Base-by-base conservation (phyloP, 129 eudicot species). In the Flaveria bidentis region DNA sequence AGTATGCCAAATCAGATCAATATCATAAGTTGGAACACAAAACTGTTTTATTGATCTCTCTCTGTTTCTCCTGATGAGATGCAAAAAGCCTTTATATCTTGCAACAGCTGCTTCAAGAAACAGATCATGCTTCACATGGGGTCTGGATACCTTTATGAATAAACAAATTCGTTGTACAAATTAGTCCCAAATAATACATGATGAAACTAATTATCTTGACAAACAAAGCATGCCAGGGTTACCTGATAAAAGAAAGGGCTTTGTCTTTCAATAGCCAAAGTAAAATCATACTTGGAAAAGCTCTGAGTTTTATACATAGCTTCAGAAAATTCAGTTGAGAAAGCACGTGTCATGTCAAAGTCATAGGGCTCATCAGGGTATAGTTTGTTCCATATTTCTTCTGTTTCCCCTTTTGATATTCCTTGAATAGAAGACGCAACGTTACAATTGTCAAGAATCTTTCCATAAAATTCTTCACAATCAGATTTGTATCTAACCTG, bases 1-100 rank as follows among this genome's bases (percentile, higher is more conserved):
- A 69, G 99, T 80, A 81, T 95, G 99, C 99, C 99, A 95, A 45
- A 95, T 91, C 45, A 95, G 87, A 85, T 95, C 99, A 67, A 95
- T 72, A 77, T 95, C 99, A 58, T 95, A 95, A 71, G 99, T 95
- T 6, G 99, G 99, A 77, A 95, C 99, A 62, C 92, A 89, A 81
- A 95, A 95, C 62, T 90, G 86, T 57, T 67, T 86, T 22, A 91
- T 23, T 18, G 85, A 76, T 70, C 74, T 84, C 83, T 95, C 97
- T 74, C 79, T 86, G 83, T 95, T 95, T 91, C 90, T 87, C 82
- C 82, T 91, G 46, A 95, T 95, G 64, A 91, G 76, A 80, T 95
- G 92, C 82, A 95, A 66, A 82, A 95, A 95, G 4, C 97, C 99
- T 85, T 89, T 95, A 74, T 95, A 95, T 85, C 99, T 84, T 58